A percentile compares a stretch with the other conserved stretches of the same genome.
phyloP scores from a whole-genome alignment of 2,329 filamentous ascomycete genomes.

The Diaporthe amygdali region DNA sequence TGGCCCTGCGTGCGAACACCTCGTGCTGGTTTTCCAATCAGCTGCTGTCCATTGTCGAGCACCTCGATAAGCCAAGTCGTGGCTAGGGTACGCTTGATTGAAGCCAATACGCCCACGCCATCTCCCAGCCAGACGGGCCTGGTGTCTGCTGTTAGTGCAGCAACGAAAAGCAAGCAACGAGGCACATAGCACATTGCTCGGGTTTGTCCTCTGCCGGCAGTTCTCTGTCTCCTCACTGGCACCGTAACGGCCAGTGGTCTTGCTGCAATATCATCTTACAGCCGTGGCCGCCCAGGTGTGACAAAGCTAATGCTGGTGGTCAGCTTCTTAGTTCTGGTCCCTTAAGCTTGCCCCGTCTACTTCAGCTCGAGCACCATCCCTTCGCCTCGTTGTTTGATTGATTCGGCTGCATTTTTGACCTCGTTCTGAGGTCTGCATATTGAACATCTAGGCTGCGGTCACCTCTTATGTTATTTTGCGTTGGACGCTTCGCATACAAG shows the following conservation, averaged over 20 bases:
- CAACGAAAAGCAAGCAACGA: not conserved
- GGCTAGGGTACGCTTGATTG: slow-evolving; percentile 2
- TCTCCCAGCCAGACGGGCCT: not conserved
- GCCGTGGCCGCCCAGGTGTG: not conserved
- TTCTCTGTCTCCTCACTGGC: not conserved
- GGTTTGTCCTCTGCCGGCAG: not conserved
- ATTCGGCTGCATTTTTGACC: not conserved
- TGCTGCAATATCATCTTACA: not conserved
- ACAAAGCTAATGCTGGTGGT: slow-evolving; percentile 9
- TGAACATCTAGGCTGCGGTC: not conserved
- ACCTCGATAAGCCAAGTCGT: slow-evolving; percentile 11
- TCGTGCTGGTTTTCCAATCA: not conserved
- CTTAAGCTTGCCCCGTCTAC: not conserved
- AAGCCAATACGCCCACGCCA: not conserved
- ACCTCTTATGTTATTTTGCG: not conserved
- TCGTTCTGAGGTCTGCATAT: not conserved
- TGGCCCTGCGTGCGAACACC: not conserved
- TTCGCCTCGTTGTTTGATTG: not conserved
- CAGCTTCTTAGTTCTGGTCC: not conserved
- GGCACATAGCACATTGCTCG: not conserved
- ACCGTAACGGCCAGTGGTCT: not conserved
- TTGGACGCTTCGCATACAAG: not conserved
- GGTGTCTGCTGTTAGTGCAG: slow-evolving; percentile 4
- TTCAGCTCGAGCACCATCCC: not conserved
- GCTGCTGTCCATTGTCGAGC: not conserved